Evolutionary conservation across 306 rosid species (phyloP), one percentile per base, ranked within the genome.

Genomic region (Calophaca sinica): DNA sequence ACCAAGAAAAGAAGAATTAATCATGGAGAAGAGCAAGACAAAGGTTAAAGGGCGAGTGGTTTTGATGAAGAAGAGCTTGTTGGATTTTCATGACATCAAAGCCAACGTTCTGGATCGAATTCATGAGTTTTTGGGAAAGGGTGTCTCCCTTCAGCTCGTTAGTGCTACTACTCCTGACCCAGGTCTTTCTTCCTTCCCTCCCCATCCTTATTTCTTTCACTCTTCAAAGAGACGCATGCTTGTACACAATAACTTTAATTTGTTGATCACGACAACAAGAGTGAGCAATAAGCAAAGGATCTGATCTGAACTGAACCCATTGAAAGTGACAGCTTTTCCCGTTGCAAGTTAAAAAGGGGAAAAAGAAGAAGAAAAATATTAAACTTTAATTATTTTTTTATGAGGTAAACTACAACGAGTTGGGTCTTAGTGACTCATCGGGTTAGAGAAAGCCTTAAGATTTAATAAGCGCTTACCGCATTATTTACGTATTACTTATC

Each of bases 61-160:
- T 63, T 58, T 94, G 58, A 79, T 85, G 97, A 91, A 92, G 86
- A 94, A 94, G 87, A 73, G 87, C 3, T 15, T 90, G 9, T 78
- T 94, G 83, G 99, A 89, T 59, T 82, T 86, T 84, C 74, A 84
- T 9, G 96, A 92, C 57, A 13, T 80, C n/a, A 90, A 78, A 58
- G 88, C 97, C 12, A 90, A 96, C 0, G 29, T 92, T 73, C 62
- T 92, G 28, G 97, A 94, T 84, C 82, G 96, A 49, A 61, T 94
- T 82, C 91, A 90, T 72, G 99, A 94, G 82, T 74, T 85, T 12
- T 7, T 90, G 1, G 96, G 99, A n/a, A 90, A 78, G 44, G 91
- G 97, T 41, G 96, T 94, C 50, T 89, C 97, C 53, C 46, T 94
- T 75, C 93, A 88, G 64, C 91, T 94, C 72, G 65, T 96, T 42